These are phyloP conservation scores for Desmodesmus armatus DNA, from an alignment of 139 green algal genomes.

Conservation along the genomic window DNA sequence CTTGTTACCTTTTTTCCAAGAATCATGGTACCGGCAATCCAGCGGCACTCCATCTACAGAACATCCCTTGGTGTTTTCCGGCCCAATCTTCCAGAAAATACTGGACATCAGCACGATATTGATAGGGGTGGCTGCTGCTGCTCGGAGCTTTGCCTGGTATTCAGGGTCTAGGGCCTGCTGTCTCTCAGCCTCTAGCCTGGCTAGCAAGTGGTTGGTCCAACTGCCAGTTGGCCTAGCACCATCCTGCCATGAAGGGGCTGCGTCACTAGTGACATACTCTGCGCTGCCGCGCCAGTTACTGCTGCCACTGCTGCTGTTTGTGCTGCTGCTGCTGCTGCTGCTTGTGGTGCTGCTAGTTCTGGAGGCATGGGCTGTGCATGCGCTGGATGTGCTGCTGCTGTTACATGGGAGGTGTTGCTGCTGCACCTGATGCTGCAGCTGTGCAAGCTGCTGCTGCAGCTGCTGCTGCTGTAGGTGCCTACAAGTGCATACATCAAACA, in stretches of 20 bases:
- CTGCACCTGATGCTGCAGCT: neutral
- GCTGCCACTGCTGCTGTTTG: neutral
- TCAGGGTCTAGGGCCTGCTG: neutral
- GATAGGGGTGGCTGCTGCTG: neutral
- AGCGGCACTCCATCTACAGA: constrained; percentile 11
- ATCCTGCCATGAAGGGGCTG: neutral
- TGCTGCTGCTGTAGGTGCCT: constrained; percentile 4
- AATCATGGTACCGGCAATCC: neutral
- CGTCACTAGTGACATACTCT: neutral
- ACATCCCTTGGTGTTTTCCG: neutral
- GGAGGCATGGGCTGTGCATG: neutral
- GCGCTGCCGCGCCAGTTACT: neutral
- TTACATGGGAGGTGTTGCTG: neutral
- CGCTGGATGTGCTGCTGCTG: neutral
- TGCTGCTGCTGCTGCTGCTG: neutral
- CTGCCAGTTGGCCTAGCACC: neutral
- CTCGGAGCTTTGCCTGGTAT: neutral
- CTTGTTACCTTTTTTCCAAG: neutral
- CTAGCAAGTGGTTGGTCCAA: neutral
- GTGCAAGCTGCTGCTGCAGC: neutral
- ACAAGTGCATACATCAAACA: neutral
- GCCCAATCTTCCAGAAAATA: neutral
- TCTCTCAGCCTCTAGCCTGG: neutral
- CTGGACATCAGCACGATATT: neutral
- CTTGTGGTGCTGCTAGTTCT: neutral